Evolutionary conservation across 495 filamentous ascomycete species (phyloP).

Genomic region (Lepraria neglecta): DNA sequence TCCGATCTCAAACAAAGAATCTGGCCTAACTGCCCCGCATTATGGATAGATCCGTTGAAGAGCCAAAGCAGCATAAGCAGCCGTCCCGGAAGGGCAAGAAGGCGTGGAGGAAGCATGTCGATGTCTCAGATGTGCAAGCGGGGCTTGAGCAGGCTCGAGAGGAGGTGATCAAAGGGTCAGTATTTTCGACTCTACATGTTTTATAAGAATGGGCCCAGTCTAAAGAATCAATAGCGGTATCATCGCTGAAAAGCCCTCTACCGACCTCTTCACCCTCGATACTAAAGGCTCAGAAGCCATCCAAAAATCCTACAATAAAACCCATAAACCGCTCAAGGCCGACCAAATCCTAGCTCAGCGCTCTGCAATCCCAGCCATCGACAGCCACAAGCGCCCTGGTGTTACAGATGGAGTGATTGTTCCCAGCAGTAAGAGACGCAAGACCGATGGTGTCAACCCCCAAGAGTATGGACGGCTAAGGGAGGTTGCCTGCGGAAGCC

Average conservation of each 20-base stretch:
- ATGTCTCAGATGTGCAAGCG: constrained; percentile 74
- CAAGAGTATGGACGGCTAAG: constrained; percentile 74
- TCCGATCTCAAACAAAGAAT: not conserved
- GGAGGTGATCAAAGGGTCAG: constrained; percentile 82
- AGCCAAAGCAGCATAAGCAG: constrained; percentile 63
- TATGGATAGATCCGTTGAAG: constrained; percentile 25
- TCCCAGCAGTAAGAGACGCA: constrained; percentile 60
- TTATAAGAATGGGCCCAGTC: not conserved
- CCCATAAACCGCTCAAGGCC: constrained; percentile 68
- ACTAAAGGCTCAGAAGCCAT: constrained; percentile 58
- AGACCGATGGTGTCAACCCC: constrained; percentile 66
- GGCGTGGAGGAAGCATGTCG: constrained; percentile 97
- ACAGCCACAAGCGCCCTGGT: constrained; percentile 62
- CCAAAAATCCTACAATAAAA: constrained; percentile 54
- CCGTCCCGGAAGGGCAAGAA: constrained; percentile 95
- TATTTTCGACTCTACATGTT: constrained; percentile 2
- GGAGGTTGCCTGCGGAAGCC: constrained; percentile 66
- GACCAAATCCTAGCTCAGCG: constrained; percentile 86
- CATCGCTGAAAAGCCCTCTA: constrained; percentile 68
- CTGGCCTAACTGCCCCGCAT: not conserved
- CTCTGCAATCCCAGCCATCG: constrained; percentile 71
- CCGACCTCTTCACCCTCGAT: constrained; percentile 79
- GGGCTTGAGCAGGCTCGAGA: constrained; percentile 79
- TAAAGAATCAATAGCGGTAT: constrained; percentile 56
- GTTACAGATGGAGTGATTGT: constrained; percentile 63